These are phyloP conservation scores for Kodamaea hsintzibuensis DNA, from an alignment of 805 yeast species.

Conservation along the genomic window DNA sequence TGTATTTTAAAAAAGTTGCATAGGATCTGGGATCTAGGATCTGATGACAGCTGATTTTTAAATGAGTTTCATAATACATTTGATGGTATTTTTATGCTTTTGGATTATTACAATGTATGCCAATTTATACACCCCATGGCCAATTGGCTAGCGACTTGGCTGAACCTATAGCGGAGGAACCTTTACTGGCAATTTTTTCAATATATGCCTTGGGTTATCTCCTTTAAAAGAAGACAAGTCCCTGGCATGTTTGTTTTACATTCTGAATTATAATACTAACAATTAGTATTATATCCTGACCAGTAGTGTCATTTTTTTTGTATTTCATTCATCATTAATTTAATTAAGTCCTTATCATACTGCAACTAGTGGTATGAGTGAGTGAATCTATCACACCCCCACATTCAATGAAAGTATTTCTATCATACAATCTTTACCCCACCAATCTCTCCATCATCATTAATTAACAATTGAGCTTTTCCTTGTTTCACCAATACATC, in stretches of 20 bases:
- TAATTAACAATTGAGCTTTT: constrained; percentile 71
- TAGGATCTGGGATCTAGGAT: too few relatives aligned
- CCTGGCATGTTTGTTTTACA: constrained; percentile 3
- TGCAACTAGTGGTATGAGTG: not conserved
- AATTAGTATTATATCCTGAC: too few relatives aligned
- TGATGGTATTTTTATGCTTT: not conserved
- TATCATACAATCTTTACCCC: constrained; percentile 66
- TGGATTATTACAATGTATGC: constrained; percentile 7
- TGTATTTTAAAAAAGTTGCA: too few relatives aligned
- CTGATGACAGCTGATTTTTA: not conserved
- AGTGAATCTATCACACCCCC: not conserved
- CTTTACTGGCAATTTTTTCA: constrained; percentile 11
- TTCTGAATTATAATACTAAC: not conserved
- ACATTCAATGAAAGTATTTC: too few relatives aligned
- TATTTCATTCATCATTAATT: not conserved
- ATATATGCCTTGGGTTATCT: constrained; percentile 6
- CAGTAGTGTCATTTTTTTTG: too few relatives aligned
- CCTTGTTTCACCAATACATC: constrained; percentile 63
- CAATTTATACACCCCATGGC: constrained; percentile 13
- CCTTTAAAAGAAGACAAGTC: not conserved
- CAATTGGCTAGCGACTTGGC: not conserved
- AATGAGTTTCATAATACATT: not conserved
- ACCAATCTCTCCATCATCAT: constrained; percentile 62
- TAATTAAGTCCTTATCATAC: too few relatives aligned
- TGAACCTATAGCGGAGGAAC: constrained; percentile 10